These are phyloP conservation scores for Crithidia brevicula DNA, from an alignment of 208 protist species.

Conservation along the genomic window DNA sequence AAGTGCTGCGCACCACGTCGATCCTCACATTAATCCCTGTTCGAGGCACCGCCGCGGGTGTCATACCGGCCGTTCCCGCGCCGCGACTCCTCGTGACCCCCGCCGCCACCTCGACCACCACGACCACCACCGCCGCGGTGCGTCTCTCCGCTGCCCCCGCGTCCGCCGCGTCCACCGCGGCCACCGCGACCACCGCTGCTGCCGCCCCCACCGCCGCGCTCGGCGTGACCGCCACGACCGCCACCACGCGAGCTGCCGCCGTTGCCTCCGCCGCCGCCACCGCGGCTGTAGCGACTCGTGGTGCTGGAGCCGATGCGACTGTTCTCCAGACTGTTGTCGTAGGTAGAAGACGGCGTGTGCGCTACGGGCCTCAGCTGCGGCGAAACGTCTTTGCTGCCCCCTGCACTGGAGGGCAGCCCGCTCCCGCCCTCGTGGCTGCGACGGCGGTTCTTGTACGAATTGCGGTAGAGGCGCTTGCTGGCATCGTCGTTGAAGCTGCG, in stretches of 20 bases:
- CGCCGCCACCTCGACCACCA: neutral
- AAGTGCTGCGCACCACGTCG: too few relatives aligned
- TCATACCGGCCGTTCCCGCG: constrained; percentile 20
- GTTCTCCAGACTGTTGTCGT: constrained; percentile 23
- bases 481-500: constrained; percentile 9
- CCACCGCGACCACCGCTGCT: constrained; percentile 1
- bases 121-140: constrained; percentile 7
- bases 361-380: constrained; percentile 18
- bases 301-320: constrained; percentile 7
- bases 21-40: constrained; percentile 7
- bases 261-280: neutral
- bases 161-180: neutral
- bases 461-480: constrained; percentile 29
- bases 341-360: constrained; percentile 9
- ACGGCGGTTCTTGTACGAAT: constrained; percentile 29
- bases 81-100: constrained; percentile 11
- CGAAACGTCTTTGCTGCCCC: constrained; percentile 14
- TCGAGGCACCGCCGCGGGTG: constrained; percentile 9
- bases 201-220: neutral
- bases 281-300: constrained; percentile 2
- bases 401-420: constrained; percentile 11
- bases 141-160: neutral
- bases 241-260: neutral
- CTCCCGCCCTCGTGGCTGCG: constrained; percentile 19
- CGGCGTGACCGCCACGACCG: neutral